A percentile compares a stretch with the other conserved stretches of the same genome.
Evolutionary conservation across 1,139 yeast species (phyloP).

Genomic region (Geotrichum bryndzae): DNA sequence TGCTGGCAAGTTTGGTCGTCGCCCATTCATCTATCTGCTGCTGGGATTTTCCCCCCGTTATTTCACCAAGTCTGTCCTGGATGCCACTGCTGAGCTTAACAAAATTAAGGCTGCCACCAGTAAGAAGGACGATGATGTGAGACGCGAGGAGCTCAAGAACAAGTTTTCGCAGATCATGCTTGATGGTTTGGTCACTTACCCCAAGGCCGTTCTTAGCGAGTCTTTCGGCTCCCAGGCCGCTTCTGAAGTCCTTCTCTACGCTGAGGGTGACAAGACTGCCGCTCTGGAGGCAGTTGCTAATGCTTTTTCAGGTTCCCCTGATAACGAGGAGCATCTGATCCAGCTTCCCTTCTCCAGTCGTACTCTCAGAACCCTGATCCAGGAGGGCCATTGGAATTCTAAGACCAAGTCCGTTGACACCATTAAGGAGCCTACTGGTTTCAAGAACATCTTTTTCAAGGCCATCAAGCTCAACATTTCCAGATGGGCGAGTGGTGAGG

Average conservation of each 20-base stretch:
- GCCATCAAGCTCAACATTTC: slow-evolving; percentile 38
- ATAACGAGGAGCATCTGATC: slow-evolving; percentile 59
- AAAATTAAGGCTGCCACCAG: slow-evolving; percentile 67
- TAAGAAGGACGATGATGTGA: slow-evolving; percentile 74
- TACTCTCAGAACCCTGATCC: slow-evolving; percentile 70
- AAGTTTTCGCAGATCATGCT: slow-evolving; percentile 64
- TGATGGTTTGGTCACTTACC: slow-evolving; percentile 46
- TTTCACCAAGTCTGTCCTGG: slow-evolving; percentile 65
- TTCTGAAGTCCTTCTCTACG: slow-evolving; percentile 63
- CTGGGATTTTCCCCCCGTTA: slow-evolving; percentile 72
- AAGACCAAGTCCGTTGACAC: slow-evolving; percentile 48
- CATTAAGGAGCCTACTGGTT: slow-evolving; percentile 43
- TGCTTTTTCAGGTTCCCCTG: slow-evolving; percentile 37
- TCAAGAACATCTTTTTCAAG: slow-evolving; percentile 46
- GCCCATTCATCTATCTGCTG: slow-evolving; percentile 72
- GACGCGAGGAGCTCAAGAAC: slow-evolving; percentile 63
- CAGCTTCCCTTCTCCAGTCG: slow-evolving; percentile 68
- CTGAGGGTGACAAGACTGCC: slow-evolving; percentile 46
- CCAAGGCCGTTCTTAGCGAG: slow-evolving; percentile 51
- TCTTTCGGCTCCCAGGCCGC: slow-evolving; percentile 81
- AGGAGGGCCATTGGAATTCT: slow-evolving; percentile 65
- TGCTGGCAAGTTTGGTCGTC: slow-evolving; percentile 72
- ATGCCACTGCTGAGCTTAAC: slow-evolving; percentile 55
- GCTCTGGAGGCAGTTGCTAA: slow-evolving; percentile 57
- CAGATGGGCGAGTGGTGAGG: slow-evolving; percentile 64